A percentile compares a stretch with the other conserved stretches of the same genome.
These are phyloP conservation scores for Penicillium longicatenatum DNA, from an alignment of 495 filamentous ascomycete genomes.

Conservation along the genomic window DNA sequence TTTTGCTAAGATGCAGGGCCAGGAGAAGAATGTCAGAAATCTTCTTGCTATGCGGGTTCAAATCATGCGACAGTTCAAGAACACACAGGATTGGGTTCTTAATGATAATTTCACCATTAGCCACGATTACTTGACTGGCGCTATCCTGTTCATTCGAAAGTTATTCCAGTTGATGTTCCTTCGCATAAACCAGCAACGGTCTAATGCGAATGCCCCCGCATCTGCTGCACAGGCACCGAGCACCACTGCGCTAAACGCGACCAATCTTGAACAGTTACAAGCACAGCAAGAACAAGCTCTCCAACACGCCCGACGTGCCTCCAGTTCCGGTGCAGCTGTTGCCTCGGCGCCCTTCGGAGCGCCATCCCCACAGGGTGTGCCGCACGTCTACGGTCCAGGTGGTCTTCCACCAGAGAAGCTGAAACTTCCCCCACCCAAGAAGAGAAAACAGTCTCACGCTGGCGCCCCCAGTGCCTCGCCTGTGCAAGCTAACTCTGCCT, in stretches of 20 bases:
- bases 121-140: constrained; percentile 55
- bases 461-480: constrained; percentile 35
- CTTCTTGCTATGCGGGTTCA: constrained; percentile 53
- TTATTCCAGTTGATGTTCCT: constrained; percentile 46
- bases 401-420: constrained; percentile 57
- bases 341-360: constrained; percentile 67
- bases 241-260: constrained; percentile 59
- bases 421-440: constrained; percentile 65
- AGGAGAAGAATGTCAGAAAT: constrained; percentile 46
- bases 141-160: constrained; percentile 47
- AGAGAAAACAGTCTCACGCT: constrained; percentile 50
- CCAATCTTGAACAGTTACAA: constrained; percentile 62
- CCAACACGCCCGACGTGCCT: constrained; percentile 46
- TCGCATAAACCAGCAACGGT: constrained; percentile 39
- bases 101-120: constrained; percentile 61
- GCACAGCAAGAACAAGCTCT: constrained; percentile 50
- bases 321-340: constrained; percentile 58
- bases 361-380: constrained; percentile 71
- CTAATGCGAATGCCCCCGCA: constrained; percentile 23
- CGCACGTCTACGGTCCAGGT: constrained; percentile 52
- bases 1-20: constrained; percentile 37
- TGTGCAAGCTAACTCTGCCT: constrained; percentile 27
- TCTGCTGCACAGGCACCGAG: constrained; percentile 21
- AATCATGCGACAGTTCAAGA: constrained; percentile 59
- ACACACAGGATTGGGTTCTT: constrained; percentile 50